A percentile compares a stretch with the other conserved stretches of the same genome.
Conservation (phyloP, 2,329 filamentous ascomycete genomes). For the Ophiocordyceps sinensis region DNA sequence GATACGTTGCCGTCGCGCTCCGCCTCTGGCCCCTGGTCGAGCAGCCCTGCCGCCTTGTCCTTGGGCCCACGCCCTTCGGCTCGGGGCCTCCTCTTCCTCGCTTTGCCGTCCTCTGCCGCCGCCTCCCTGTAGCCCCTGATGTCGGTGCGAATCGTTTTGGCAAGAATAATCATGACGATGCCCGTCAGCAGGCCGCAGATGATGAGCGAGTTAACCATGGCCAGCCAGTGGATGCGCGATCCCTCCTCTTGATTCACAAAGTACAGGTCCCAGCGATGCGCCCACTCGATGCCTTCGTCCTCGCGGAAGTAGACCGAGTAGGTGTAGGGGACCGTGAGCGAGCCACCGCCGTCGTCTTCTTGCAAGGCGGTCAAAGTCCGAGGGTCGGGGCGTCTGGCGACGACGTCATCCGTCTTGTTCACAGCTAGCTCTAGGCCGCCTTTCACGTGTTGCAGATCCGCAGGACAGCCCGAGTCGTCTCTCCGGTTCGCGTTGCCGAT, state of each 20-base stretch:
- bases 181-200: constrained; percentile 68
- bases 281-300: constrained; percentile 68
- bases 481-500: constrained; percentile 47
- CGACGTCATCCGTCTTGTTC: constrained; percentile 38
- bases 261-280: constrained; percentile 75
- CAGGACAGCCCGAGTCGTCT: constrained; percentile 51
- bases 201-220: constrained; percentile 74
- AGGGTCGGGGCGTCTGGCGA: neutral
- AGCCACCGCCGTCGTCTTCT: constrained; percentile 43
- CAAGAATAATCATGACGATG: constrained; percentile 67
- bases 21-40: constrained; percentile 35
- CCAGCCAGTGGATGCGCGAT: constrained; percentile 72
- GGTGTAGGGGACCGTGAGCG: constrained; percentile 63
- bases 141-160: constrained; percentile 63
- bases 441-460: constrained; percentile 46
- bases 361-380: too few species aligned
- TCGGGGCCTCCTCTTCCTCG: constrained; percentile 35
- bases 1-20: constrained; percentile 20
- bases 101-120: constrained; percentile 50
- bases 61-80: constrained; percentile 12
- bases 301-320: constrained; percentile 87
- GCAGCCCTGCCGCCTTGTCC: constrained; percentile 42
- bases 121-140: constrained; percentile 61
- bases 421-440: constrained; percentile 53
- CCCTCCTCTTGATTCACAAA: constrained; percentile 80